Evolutionary conservation across 495 filamentous ascomycete genomes (phyloP).

Genomic region (Neurospora tetrasperma): DNA sequence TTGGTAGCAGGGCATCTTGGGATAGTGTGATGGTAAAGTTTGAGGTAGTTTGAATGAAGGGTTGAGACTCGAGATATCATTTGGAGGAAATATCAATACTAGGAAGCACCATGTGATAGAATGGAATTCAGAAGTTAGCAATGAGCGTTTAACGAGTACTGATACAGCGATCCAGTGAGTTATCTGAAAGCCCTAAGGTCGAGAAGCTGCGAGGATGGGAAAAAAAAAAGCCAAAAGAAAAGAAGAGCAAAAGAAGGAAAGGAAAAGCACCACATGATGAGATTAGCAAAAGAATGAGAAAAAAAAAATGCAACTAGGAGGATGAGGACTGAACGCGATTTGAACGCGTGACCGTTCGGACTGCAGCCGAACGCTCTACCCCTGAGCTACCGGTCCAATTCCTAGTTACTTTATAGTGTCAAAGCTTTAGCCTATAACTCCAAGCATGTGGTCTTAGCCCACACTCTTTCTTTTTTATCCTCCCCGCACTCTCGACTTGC

Average conservation of each 20-base stretch:
- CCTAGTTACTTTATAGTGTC: background rate
- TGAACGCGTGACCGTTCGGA: background rate
- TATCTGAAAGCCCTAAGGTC: no score
- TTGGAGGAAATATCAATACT: background rate
- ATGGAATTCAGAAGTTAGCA: no score
- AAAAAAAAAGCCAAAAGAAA: no score
- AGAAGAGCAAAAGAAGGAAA: background rate
- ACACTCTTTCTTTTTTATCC: background rate
- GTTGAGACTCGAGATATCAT: background rate
- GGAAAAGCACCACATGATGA: background rate
- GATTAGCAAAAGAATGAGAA: background rate
- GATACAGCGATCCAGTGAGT: no score
- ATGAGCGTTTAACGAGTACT: no score
- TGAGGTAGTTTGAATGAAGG: background rate
- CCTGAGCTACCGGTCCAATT: background rate
- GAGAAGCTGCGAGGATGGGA: background rate
- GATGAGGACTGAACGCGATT: background rate
- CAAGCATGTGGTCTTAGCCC: background rate
- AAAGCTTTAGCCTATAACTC: rapidly evolving
- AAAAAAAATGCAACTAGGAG: background rate
- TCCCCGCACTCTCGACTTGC: background rate
- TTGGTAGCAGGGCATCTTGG: background rate
- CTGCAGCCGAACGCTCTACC: no score
- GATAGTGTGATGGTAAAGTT: background rate
- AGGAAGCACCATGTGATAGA: background rate